A percentile compares a stretch with the other conserved stretches of the same genome.
Conservation (phyloP, 73 alveolate species). For the Paramecium sonneborni region DNA sequence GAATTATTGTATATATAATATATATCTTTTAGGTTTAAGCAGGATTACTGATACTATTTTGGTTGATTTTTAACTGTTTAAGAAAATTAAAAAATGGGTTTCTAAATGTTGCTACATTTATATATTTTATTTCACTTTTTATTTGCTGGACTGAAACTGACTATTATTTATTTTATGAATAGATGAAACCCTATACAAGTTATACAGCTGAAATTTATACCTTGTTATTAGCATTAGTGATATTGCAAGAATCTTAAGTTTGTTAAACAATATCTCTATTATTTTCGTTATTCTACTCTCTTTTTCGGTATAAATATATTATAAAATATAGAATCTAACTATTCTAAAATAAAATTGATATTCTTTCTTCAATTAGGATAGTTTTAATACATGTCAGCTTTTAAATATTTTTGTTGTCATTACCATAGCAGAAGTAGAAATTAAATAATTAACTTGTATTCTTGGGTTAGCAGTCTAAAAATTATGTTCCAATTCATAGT, state of each 20-base stretch:
- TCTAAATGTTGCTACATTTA: background rate
- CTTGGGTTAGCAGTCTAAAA: background rate
- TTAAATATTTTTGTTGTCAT: background rate
- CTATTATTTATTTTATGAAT: background rate
- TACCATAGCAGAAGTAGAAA: background rate
- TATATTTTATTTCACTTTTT: background rate
- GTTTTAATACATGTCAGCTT: background rate
- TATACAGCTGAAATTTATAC: constrained; percentile 1
- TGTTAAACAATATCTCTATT: background rate
- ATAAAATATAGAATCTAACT: background rate
- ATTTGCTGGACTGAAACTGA: constrained; percentile 38
- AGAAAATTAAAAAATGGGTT: background rate
- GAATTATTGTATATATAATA: background rate
- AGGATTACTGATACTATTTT: background rate
- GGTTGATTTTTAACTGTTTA: background rate
- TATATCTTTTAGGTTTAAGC: background rate
- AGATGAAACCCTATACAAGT: background rate
- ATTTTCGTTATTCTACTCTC: background rate
- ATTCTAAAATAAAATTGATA: background rate
- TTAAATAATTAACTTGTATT: background rate
- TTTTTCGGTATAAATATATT: background rate
- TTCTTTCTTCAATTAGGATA: background rate
- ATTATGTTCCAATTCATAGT: background rate
- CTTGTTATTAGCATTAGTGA: background rate
- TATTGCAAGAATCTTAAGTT: background rate